Percentiles rank a stretch among this genome's conserved stretches.
These are phyloP conservation scores for Naganishia antarctica DNA, from an alignment of 768 basidiomycete genomes.

Conservation along the genomic window DNA sequence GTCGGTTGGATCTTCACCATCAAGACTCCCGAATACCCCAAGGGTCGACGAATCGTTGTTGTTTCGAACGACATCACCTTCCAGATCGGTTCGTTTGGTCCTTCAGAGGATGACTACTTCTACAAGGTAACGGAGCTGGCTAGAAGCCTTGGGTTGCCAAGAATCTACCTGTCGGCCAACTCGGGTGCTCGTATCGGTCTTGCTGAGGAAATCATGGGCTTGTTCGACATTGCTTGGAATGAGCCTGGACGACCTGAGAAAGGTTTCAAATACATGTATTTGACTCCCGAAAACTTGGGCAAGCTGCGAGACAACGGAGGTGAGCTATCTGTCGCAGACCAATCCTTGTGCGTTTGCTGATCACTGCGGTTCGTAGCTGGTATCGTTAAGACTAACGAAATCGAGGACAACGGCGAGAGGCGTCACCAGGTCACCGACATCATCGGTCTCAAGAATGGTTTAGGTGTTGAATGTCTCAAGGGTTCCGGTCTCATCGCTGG, in stretches of 20 bases:
- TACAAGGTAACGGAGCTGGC: slow-evolving; percentile 91
- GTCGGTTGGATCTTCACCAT: slow-evolving; percentile 95
- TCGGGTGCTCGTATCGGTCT: slow-evolving; percentile 95
- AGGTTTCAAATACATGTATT: slow-evolving; percentile 91
- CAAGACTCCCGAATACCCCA: slow-evolving; percentile 83
- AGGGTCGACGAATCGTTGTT: slow-evolving; percentile 78
- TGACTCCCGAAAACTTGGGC: slow-evolving; percentile 84
- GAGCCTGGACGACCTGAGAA: slow-evolving; percentile 78
- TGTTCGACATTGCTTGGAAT: slow-evolving; percentile 91
- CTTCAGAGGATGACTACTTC: slow-evolving; percentile 92
- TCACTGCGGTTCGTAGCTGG: slow-evolving; percentile 48
- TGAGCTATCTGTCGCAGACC: not conserved
- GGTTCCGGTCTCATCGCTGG: slow-evolving; percentile 98
- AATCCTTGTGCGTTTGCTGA: not conserved
- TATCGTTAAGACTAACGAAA: slow-evolving; percentile 73
- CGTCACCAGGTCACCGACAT: slow-evolving; percentile 93
- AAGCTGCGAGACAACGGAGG: slow-evolving; percentile 78
- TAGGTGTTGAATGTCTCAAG: slow-evolving; percentile 91
- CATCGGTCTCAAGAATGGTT: slow-evolving; percentile 93
- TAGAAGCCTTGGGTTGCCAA: slow-evolving; percentile 76
- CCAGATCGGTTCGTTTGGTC: slow-evolving; percentile 97
- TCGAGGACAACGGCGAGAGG: slow-evolving; percentile 77
- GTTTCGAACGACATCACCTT: slow-evolving; percentile 98
- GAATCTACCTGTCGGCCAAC: slow-evolving; percentile 97
- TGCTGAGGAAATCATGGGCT: slow-evolving; percentile 79